These are phyloP conservation scores for Spathaspora sp. DNA, from an alignment of 805 yeast species.

Conservation along the genomic window DNA sequence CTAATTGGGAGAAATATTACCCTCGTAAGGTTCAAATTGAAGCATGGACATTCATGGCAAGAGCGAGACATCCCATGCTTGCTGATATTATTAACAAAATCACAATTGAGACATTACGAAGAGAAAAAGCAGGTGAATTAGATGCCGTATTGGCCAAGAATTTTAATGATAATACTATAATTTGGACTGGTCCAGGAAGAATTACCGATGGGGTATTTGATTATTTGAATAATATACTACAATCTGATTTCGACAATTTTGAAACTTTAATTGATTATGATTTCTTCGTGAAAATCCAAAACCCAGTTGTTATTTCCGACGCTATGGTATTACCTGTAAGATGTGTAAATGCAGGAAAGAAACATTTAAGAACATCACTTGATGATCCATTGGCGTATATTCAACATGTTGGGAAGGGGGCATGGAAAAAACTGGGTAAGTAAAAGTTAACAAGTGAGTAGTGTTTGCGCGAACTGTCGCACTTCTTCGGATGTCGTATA, in stretches of 20 bases:
- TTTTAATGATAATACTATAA: constrained; percentile 58
- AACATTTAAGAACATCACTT: constrained; percentile 14
- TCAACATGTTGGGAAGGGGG: constrained; percentile 69
- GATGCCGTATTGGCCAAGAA: constrained; percentile 9
- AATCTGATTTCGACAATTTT: constrained; percentile 7
- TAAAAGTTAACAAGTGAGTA: no score
- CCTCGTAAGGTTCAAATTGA: constrained; percentile 92
- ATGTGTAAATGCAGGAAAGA: constrained; percentile 70
- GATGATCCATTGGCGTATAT: constrained; percentile 80
- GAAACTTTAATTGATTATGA: constrained; percentile 42
- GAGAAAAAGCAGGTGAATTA: constrained; percentile 46
- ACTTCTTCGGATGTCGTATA: no score
- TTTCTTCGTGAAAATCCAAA: constrained; percentile 52
- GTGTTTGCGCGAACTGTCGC: no score
- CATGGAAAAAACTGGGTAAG: constrained; percentile 45
- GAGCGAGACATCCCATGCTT: constrained; percentile 86
- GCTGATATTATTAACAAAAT: constrained; percentile 79
- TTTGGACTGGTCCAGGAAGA: constrained; percentile 96
- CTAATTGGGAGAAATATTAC: constrained; percentile 58
- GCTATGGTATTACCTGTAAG: constrained; percentile 69
- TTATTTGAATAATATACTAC: constrained; percentile 44
- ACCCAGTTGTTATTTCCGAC: constrained; percentile 59
- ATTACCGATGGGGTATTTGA: constrained; percentile 85
- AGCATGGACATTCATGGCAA: constrained; percentile 95
- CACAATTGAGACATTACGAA: constrained; percentile 21